phyloP scores from a whole-genome alignment of 495 filamentous ascomycete genomes.

The Neurospora sp. region DNA sequence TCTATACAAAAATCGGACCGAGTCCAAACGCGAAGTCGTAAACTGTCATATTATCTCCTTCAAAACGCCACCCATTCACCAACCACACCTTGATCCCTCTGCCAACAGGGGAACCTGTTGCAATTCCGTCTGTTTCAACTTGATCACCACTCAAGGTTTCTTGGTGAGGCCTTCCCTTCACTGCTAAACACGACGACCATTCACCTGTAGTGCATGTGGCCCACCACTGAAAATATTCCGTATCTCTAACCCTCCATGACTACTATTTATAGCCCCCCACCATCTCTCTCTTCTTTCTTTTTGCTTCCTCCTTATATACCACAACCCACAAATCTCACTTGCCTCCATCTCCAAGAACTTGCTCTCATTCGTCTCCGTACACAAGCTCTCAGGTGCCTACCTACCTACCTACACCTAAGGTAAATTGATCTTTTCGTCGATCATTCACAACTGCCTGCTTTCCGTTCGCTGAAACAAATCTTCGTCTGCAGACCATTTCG shows the following conservation, averaged over 20 bases:
- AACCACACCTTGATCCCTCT: neutral
- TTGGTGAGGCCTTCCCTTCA: neutral
- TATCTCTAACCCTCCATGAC: too few species aligned
- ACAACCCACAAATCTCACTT: too few species aligned
- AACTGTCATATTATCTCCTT: too few species aligned
- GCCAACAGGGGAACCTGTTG: neutral
- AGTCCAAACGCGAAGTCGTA: too few species aligned
- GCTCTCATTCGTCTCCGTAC: too few species aligned
- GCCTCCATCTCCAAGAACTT: too few species aligned
- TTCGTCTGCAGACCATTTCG: neutral
- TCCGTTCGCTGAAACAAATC: neutral
- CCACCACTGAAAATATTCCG: neutral
- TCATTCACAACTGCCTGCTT: neutral
- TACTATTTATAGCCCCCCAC: too few species aligned
- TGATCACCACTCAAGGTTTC: neutral
- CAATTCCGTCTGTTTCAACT: neutral
- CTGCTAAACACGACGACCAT: neutral
- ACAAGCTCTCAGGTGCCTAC: too few species aligned
- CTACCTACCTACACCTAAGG: neutral
- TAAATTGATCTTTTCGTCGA: neutral
- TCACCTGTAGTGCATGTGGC: neutral
- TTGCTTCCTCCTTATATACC: too few species aligned
- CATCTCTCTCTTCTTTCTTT: too few species aligned
- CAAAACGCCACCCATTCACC: too few species aligned
- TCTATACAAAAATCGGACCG: too few species aligned